A percentile compares a stretch with the other conserved stretches of the same genome.
These are phyloP conservation scores for Juglanconis oblonga DNA, from an alignment of 2,329 filamentous ascomycete genomes.

Conservation along the genomic window DNA sequence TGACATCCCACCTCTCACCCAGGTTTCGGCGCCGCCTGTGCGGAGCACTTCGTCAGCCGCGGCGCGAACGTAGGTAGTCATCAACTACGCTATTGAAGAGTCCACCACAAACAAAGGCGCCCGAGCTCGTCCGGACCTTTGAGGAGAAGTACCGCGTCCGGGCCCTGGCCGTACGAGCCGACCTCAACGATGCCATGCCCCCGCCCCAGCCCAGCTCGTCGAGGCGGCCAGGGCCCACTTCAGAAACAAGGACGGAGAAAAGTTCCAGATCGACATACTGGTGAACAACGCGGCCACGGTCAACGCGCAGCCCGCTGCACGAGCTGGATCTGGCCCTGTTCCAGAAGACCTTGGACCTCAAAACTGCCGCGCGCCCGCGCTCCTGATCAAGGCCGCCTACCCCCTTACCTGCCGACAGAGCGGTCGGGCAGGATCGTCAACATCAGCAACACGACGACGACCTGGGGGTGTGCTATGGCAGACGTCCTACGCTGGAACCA, in stretches of 20 bases:
- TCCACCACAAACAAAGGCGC: constrained; percentile 8
- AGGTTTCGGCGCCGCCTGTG: constrained; percentile 24
- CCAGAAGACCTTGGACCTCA: constrained; percentile 59
- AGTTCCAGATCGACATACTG: constrained; percentile 56
- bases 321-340: constrained; percentile 56
- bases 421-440: constrained; percentile 26
- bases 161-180: constrained; percentile 13
- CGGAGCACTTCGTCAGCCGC: constrained; percentile 10
- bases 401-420: constrained; percentile 23
- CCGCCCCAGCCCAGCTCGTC: constrained; percentile 12
- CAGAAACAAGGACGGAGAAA: not conserved
- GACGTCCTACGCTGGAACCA: constrained; percentile 27
- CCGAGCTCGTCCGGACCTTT: constrained; percentile 11
- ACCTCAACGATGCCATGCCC: constrained; percentile 12
- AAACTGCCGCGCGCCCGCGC: constrained; percentile 41
- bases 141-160: constrained; percentile 6
- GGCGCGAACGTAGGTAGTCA: constrained; percentile 16
- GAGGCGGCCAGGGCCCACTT: constrained; percentile 16
- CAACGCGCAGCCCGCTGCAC: constrained; percentile 48
- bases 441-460: constrained; percentile 26
- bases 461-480: constrained; percentile 23
- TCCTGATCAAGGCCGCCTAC: constrained; percentile 25
- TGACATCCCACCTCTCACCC: not conserved
- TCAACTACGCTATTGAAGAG: constrained; percentile 18
- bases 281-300: constrained; percentile 64